Base-by-base conservation (phyloP, 2,329 filamentous ascomycete genomes). In the Orbilia quercus region DNA sequence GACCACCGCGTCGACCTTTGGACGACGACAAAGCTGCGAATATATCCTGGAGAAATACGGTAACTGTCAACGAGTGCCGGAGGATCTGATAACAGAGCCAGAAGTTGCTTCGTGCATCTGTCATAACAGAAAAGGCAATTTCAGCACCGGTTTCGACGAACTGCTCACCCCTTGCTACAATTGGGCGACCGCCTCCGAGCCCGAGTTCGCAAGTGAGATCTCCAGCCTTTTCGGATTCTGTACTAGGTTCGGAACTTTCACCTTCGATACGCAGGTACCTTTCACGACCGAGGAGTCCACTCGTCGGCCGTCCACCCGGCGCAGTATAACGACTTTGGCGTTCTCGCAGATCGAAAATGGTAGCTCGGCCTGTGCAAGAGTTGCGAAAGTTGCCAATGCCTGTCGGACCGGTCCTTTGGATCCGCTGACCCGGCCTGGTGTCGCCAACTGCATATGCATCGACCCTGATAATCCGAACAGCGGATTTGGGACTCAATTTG, bases 191-290 rank as follows among this genome's bases (percentile, higher is more conserved):
- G 28, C 14, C 5, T 34, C 14, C 4, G 67, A 72, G 20, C 28
- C 67, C 20, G 47, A 48, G 11, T 65, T 72, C 22, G 67, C 67
- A 2, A 65, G 25, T 16, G 67, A 65, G 22, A 22, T 65, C 2
- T 72, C 67, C 9, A 51, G 59, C 16, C 34, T 72, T 23, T 72
- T 60, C 20, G 67, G 53, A 16, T 72, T 72, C 47, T 72, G 67
- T 45, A 65, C 67, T 2, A 60, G 40, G 36, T 72, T 58, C 42
- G 67, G 67, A 6, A 65, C 59, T 3, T 40, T 47, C 36, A 55
- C 40, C 12, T 9, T 65, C 12, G 31, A 58, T 11, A 42, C 40
- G 7, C 36, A 65, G 12, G 1, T 25, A 7, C n/a, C 38, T 6
- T 18, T 53, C 2, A 72, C 53, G 14, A 59, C 51, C 5, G 25